A percentile compares a stretch with the other conserved stretches of the same genome.
Evolutionary conservation across 2,329 filamentous ascomycete species (phyloP).

Genomic region (Capronia americana): DNA sequence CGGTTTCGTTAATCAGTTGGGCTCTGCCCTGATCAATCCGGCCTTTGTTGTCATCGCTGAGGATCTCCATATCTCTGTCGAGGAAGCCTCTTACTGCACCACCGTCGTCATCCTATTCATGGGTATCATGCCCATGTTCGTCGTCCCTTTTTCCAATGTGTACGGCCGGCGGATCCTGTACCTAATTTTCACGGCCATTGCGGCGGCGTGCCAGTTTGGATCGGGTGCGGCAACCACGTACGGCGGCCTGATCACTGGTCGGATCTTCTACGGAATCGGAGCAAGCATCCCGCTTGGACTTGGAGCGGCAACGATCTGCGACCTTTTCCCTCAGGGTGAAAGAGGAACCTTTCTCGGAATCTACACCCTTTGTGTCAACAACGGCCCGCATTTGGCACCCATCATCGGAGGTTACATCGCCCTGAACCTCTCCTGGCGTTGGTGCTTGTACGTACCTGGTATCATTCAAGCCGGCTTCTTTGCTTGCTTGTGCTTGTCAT

Average conservation of each 20-base stretch:
- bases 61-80: slow-evolving; percentile 42
- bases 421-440: slow-evolving; percentile 10
- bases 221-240: slow-evolving; percentile 3
- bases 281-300: slow-evolving; percentile 15
- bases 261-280: slow-evolving; percentile 8
- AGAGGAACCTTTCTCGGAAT: slow-evolving; percentile 13
- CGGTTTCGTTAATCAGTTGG: slow-evolving; percentile 1
- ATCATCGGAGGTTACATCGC: slow-evolving; percentile 16
- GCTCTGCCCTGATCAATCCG: slow-evolving; percentile 42
- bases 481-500: neutral
- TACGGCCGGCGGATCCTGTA: slow-evolving; percentile 15
- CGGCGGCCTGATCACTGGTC: slow-evolving; percentile 3
- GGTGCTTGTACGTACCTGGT: slow-evolving; percentile 11
- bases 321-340: slow-evolving; percentile 11
- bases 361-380: slow-evolving; percentile 14
- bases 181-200: slow-evolving; percentile 3
- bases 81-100: slow-evolving; percentile 44
- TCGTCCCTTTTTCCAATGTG: slow-evolving; percentile 13
- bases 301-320: slow-evolving; percentile 8
- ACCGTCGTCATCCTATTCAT: slow-evolving; percentile 44
- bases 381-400: slow-evolving; percentile 11
- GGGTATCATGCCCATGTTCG: slow-evolving; percentile 6
- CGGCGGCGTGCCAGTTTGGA: slow-evolving; percentile 1
- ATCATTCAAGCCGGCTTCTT: slow-evolving; percentile 10
- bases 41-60: slow-evolving; percentile 43